Conservation (phyloP, 495 filamentous ascomycete genomes). For the Aspergillus sparsus region DNA sequence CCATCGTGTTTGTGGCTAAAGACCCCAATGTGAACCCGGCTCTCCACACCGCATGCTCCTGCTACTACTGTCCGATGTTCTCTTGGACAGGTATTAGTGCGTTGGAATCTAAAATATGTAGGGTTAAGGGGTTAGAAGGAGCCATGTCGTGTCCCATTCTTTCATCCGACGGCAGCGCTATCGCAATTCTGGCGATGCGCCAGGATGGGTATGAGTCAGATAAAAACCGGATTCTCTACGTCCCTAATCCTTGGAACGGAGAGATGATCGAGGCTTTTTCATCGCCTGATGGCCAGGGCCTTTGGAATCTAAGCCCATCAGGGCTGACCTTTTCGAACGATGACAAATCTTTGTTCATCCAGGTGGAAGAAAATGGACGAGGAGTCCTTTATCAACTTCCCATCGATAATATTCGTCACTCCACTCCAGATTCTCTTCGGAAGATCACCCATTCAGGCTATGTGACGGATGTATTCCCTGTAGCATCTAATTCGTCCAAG, state of each 20-base stretch:
- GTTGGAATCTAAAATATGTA: constrained; percentile 40
- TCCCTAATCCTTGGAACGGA: constrained; percentile 60
- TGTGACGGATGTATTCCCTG: constrained; percentile 57
- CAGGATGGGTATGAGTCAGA: constrained; percentile 87
- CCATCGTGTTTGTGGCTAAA: constrained; percentile 80
- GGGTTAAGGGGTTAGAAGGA: constrained; percentile 55
- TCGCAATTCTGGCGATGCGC: constrained; percentile 81
- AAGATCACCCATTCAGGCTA: constrained; percentile 61
- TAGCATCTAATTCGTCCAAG: constrained; percentile 47
- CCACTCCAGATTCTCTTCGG: constrained; percentile 54
- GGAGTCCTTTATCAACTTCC: constrained; percentile 65
- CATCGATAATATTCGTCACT: constrained; percentile 48
- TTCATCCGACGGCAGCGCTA: constrained; percentile 67
- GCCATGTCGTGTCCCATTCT: constrained; percentile 76
- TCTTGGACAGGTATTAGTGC: constrained; percentile 56
- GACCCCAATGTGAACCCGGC: constrained; percentile 78
- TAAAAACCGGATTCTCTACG: constrained; percentile 74
- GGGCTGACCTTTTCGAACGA: constrained; percentile 65
- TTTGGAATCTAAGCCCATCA: constrained; percentile 70
- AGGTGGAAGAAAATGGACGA: constrained; percentile 66
- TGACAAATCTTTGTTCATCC: constrained; percentile 62
- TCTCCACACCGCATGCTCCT: constrained; percentile 72
- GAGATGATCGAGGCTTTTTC: constrained; percentile 61
- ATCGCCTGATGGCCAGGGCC: constrained; percentile 60
- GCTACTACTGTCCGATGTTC: constrained; percentile 63